Percentiles rank a stretch among this genome's conserved stretches.
Conservation (phyloP, 2,329 filamentous ascomycete genomes). For the Emergomyces africanus region DNA sequence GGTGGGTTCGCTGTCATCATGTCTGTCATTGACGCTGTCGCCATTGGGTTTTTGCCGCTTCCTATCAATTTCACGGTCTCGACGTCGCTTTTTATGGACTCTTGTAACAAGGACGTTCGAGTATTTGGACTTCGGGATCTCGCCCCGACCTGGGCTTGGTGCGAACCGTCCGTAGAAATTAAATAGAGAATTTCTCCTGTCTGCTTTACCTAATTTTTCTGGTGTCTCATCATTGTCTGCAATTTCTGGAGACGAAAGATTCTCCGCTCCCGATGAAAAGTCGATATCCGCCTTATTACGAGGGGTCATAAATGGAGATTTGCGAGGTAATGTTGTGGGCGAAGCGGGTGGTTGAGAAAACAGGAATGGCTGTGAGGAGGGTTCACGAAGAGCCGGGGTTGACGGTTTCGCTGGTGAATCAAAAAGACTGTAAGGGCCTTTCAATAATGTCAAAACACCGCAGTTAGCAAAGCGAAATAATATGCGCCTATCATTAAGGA, state of each 20-base stretch:
- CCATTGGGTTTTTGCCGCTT: constrained; percentile 29
- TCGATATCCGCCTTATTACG: constrained; percentile 33
- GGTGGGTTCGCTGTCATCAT: constrained; percentile 24
- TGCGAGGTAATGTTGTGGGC: constrained; percentile 21
- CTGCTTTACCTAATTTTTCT: constrained; percentile 23
- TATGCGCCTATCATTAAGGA: neutral
- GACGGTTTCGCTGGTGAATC: constrained; percentile 37
- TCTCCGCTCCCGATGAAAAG: constrained; percentile 36
- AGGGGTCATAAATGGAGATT: constrained; percentile 37
- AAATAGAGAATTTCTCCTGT: constrained; percentile 28
- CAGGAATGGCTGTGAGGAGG: constrained; percentile 37
- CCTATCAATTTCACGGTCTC: constrained; percentile 35
- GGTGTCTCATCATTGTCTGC: constrained; percentile 38
- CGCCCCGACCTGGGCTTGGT: constrained; percentile 49
- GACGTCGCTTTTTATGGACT: constrained; percentile 38
- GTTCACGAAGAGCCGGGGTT: constrained; percentile 36
- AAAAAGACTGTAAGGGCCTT: constrained; percentile 31
- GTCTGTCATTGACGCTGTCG: constrained; percentile 32
- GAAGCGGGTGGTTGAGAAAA: constrained; percentile 30
- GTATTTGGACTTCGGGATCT: constrained; percentile 42
- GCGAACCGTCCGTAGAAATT: constrained; percentile 32
- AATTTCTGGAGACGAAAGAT: constrained; percentile 32
- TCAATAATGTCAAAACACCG: neutral
- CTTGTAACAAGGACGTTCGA: constrained; percentile 33
- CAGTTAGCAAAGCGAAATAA: neutral